These are phyloP conservation scores for Paramarasmius palmivorus DNA, from an alignment of 1,284 basidiomycete genomes.

Conservation along the genomic window DNA sequence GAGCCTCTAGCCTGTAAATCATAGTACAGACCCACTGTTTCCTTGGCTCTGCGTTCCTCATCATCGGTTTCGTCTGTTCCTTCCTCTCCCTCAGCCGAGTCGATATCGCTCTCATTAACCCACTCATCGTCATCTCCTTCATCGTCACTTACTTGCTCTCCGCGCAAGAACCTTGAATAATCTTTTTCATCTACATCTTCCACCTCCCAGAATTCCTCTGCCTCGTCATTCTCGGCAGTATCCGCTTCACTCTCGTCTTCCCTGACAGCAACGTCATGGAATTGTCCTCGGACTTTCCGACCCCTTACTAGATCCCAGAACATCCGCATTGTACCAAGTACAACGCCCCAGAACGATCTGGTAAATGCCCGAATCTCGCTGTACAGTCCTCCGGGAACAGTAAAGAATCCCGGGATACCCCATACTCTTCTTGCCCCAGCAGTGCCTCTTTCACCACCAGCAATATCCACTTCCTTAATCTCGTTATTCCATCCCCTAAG, in stretches of 20 bases:
- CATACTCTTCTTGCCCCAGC: constrained; percentile 30
- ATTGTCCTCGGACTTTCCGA: constrained; percentile 14
- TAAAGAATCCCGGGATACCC: constrained; percentile 37
- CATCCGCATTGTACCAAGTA: constrained; percentile 16
- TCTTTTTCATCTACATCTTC: constrained; percentile 32
- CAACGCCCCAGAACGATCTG: constrained; percentile 32
- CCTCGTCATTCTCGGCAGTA: constrained; percentile 12
- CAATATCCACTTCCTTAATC: constrained; percentile 43
- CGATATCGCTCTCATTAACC: constrained; percentile 18
- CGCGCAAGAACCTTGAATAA: constrained; percentile 62
- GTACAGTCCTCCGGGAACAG: constrained; percentile 46
- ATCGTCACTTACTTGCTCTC: constrained; percentile 66
- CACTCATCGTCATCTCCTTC: constrained; percentile 41
- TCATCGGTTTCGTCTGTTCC: constrained; percentile 25
- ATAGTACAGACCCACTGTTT: constrained; percentile 19
- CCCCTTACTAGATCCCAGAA: constrained; percentile 12
- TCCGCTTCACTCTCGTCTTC: constrained; percentile 22
- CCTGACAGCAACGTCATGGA: neutral
- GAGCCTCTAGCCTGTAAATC: constrained; percentile 15
- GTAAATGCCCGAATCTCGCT: constrained; percentile 46
- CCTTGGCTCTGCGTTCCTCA: constrained; percentile 38
- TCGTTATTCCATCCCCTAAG: constrained; percentile 48
- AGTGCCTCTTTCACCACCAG: constrained; percentile 29
- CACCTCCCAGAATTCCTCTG: no score
- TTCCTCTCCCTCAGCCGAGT: constrained; percentile 28